Evolutionary conservation across 805 yeast species (phyloP).

Genomic region (Wickerhamomyces ciferrii): DNA sequence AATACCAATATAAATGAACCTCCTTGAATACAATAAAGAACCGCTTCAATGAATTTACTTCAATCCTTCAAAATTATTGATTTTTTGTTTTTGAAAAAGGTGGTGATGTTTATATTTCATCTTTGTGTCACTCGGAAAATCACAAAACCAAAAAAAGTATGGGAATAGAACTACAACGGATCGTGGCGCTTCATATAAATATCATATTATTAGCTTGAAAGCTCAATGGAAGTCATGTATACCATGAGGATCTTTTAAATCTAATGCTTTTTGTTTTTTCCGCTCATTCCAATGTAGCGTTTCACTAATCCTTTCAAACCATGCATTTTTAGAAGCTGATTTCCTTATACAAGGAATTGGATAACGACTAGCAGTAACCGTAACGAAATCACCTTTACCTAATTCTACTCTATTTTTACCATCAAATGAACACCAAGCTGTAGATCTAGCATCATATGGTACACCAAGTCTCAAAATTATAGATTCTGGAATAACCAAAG

Average conservation of each 20-base stretch:
- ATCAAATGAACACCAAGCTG: constrained; percentile 32
- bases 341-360: constrained; percentile 26
- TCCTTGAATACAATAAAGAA: too few relatives aligned
- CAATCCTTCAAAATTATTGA: too few relatives aligned
- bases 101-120: too few relatives aligned
- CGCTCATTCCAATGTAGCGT: constrained; percentile 31
- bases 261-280: constrained; percentile 25
- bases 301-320: constrained; percentile 29
- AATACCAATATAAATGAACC: too few relatives aligned
- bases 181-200: background rate
- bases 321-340: constrained; percentile 16
- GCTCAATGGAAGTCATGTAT: background rate
- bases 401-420: constrained; percentile 28
- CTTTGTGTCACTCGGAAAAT: too few relatives aligned
- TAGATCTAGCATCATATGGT: constrained; percentile 25
- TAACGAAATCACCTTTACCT: constrained; percentile 25
- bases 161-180: too few relatives aligned
- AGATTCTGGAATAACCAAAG: constrained; percentile 42
- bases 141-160: too few relatives aligned
- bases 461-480: constrained; percentile 27
- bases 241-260: background rate
- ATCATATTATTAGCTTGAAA: background rate
- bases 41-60: too few relatives aligned
- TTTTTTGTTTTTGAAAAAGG: too few relatives aligned
- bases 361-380: constrained; percentile 27